Evolutionary conservation across 2,329 filamentous ascomycete species (phyloP), one percentile per base, ranked within the genome.

Genomic region (Aspergillus proliferans): DNA sequence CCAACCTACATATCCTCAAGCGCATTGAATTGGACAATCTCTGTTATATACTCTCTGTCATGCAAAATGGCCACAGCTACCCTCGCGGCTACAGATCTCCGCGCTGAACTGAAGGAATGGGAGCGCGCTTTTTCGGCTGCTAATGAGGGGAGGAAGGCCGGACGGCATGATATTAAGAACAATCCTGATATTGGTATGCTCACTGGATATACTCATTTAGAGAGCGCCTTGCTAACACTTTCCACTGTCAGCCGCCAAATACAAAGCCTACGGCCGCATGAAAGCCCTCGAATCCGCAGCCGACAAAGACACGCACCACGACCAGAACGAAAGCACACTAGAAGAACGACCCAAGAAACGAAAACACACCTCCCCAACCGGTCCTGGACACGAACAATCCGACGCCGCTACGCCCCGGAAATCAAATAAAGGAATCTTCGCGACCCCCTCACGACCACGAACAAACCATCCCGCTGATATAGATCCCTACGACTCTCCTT

Each of bases 81-180:
- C 0, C 57, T 64, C 48, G 63, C 68, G 34, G 54, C 62, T 21
- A 40, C 38, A 7, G 55, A 55, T 38, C 58, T 76, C 15, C 73
- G 74, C 22, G 60, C 63, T 4, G 68, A 73, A 52, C 53, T 77
- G 39, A 77, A 77, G 53, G 65, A 71, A 50, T 77, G 73, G 69
- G 75, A 77, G 57, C 65, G 70, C 42, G 63, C 63, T 0, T 76
- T 76, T 53, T 63, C 72, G 6, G 64, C 65, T 3, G 62, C 64
- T 9, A 69, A 76, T 50, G 62, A 64, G 22, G 73, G 72, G 7
- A 65, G 63, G 33, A 77, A 76, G 57, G 69, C 75, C 3, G 65
- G 65, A 14, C 66, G 71, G 19, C 63, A 69, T 22, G 75, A 77
- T 61, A 77, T 77, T 47, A 77, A 76, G 54, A 64, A 70, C 40